Evolutionary conservation across 2,329 filamentous ascomycete genomes (phyloP).

Genomic region (Fusarium papillatum): DNA sequence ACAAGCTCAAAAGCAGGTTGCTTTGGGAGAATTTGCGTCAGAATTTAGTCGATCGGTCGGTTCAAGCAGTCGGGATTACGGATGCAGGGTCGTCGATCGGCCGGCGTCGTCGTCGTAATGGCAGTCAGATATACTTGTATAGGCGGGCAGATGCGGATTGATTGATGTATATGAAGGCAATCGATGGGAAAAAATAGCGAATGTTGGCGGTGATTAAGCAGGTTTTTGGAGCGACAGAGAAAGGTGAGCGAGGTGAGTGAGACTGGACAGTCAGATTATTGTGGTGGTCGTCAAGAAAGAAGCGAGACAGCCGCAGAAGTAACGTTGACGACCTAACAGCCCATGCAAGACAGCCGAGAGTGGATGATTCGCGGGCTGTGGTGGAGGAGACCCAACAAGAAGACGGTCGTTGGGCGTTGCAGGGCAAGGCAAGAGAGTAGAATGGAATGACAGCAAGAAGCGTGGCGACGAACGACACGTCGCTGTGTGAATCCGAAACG

Average conservation of each 20-base stretch:
- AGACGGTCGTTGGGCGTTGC: conserved; percentile 13
- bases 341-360: conserved; percentile 39
- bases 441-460: conserved; percentile 19
- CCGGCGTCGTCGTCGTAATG: conserved; percentile 32
- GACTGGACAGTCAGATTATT: conserved; percentile 4
- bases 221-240: conserved; percentile 25
- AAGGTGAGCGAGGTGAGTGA: conserved; percentile 11
- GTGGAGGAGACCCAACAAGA: conserved; percentile 7
- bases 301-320: conserved; percentile 31
- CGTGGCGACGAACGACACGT: conserved; percentile 44
- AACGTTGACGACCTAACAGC: conserved; percentile 23
- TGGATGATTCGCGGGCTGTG: conserved; percentile 19
- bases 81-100: conserved; percentile 36
- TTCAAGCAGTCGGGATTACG: conserved; percentile 19
- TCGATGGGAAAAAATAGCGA: conserved; percentile 21
- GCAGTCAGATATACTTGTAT: neutral
- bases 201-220: conserved; percentile 14
- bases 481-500: conserved; percentile 38
- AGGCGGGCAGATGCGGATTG: neutral
- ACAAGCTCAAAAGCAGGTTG: neutral
- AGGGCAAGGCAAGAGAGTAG: conserved; percentile 7
- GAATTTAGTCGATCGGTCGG: neutral
- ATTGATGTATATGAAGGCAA: neutral
- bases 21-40: neutral
- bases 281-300: conserved; percentile 22